These are phyloP conservation scores for Aureobasidium uvarum DNA, from an alignment of 2,329 filamentous ascomycete genomes.

Conservation along the genomic window DNA sequence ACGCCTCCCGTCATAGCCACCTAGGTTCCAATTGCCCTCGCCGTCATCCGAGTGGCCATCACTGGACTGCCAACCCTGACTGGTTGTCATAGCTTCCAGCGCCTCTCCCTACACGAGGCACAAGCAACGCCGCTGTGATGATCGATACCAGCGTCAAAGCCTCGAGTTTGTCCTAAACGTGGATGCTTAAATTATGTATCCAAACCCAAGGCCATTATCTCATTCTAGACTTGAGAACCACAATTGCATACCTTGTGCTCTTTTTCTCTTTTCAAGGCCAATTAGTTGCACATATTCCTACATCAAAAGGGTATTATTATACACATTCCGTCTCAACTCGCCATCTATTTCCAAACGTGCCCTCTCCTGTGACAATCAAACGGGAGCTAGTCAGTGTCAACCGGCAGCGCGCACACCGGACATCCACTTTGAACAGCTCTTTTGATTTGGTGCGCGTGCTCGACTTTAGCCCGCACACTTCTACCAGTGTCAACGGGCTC, in stretches of 20 bases:
- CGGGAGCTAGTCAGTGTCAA: conserved; percentile 11
- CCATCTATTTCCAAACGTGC: neutral
- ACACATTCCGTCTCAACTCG: neutral
- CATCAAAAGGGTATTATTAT: conserved; percentile 15
- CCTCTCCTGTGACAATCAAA: no score
- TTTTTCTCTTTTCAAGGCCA: neutral
- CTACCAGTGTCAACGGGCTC: conserved; percentile 46
- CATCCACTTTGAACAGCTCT: conserved; percentile 57
- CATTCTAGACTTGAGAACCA: neutral
- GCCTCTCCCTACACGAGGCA: neutral
- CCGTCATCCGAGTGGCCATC: neutral
- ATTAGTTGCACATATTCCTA: conserved; percentile 2
- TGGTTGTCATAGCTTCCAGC: neutral
- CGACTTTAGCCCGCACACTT: conserved; percentile 82
- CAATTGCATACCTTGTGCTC: neutral
- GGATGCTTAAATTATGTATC: neutral
- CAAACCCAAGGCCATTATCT: neutral
- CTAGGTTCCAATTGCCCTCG: no score
- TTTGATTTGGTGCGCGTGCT: conserved; percentile 73
- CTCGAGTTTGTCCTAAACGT: neutral
- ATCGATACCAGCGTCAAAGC: neutral
- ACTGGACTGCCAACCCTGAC: no score
- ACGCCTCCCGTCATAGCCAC: neutral
- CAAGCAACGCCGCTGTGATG: neutral
- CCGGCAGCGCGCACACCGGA: conserved; percentile 30